Percentiles rank a stretch among this genome's conserved stretches.
Conservation (phyloP, 75 land plant genomes). For the Pinus taeda region DNA sequence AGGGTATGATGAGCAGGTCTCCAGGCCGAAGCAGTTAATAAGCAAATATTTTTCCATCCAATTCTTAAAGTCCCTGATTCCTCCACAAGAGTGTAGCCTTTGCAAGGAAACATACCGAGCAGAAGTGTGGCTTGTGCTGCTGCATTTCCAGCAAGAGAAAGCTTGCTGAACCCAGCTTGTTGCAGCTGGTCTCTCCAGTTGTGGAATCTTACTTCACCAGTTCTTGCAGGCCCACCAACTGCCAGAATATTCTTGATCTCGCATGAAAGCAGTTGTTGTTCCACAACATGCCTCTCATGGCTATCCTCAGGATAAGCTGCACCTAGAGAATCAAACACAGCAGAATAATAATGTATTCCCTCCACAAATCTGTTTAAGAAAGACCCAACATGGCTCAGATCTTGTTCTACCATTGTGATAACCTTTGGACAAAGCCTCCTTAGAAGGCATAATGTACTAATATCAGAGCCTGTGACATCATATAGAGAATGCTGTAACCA, state of each 20-base stretch:
- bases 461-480: conserved; percentile 76
- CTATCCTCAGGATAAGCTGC: conserved; percentile 21
- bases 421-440: conserved; percentile 34
- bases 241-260: conserved; percentile 77
- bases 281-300: conserved; percentile 53
- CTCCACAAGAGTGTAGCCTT: conserved; percentile 68
- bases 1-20: too few relatives aligned
- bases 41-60: conserved; percentile 71
- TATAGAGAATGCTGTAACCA: conserved; percentile 80
- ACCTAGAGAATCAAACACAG: conserved; percentile 68
- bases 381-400: conserved; percentile 39
- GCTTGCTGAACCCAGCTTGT: conserved; percentile 41
- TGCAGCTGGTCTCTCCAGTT: conserved; percentile 61
- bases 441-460: conserved; percentile 33
- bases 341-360: conserved; percentile 77
- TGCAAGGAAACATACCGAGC: conserved; percentile 64
- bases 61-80: conserved; percentile 52
- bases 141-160: conserved; percentile 60
- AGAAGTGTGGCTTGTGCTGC: conserved; percentile 58
- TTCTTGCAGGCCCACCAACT: conserved; percentile 55
- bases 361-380: conserved; percentile 63
- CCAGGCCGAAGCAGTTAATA: conserved; percentile 79
- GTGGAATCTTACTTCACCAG: conserved; percentile 57
- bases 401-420: conserved; percentile 73
- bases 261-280: conserved; percentile 59